Evolutionary conservation across 1,284 basidiomycete species (phyloP).

Genomic region (Malassezia slooffiae): DNA sequence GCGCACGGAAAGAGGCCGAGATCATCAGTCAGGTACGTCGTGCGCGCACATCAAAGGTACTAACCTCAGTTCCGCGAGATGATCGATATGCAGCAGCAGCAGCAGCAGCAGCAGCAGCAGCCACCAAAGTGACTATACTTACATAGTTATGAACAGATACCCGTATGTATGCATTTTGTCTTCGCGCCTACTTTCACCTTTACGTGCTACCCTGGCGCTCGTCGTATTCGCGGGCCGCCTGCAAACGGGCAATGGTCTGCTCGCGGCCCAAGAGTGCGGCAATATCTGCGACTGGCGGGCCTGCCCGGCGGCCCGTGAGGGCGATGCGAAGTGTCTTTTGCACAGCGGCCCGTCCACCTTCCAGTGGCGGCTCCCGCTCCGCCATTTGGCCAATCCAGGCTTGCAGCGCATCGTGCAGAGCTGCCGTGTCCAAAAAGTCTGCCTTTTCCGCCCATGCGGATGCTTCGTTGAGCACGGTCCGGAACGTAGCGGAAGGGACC

Average conservation of each 20-base stretch:
- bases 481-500: constrained; percentile 1
- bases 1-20: constrained; percentile 66
- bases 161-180: too few species aligned
- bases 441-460: too few species aligned
- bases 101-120: too few species aligned
- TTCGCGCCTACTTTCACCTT: too few species aligned
- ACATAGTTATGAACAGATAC: too few species aligned
- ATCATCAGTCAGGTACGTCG: constrained; percentile 46
- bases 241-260: constrained; percentile 1
- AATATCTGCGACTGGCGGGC: constrained; percentile 16
- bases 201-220: too few species aligned
- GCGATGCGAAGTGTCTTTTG: constrained; percentile 16
- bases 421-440: not conserved
- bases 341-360: constrained; percentile 5
- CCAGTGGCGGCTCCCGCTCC: not conserved
- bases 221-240: constrained; percentile 7
- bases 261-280: constrained; percentile 2
- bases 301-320: constrained; percentile 10
- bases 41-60: too few species aligned
- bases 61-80: constrained; percentile 35
- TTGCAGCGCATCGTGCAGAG: not conserved
- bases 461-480: not conserved
- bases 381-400: constrained; percentile 1
- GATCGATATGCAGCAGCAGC: constrained; percentile 21
- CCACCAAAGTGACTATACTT: too few species aligned